These are phyloP conservation scores for Cryptococcus jaspeensis DNA, from an alignment of 1,284 basidiomycete genomes.

Conservation along the genomic window DNA sequence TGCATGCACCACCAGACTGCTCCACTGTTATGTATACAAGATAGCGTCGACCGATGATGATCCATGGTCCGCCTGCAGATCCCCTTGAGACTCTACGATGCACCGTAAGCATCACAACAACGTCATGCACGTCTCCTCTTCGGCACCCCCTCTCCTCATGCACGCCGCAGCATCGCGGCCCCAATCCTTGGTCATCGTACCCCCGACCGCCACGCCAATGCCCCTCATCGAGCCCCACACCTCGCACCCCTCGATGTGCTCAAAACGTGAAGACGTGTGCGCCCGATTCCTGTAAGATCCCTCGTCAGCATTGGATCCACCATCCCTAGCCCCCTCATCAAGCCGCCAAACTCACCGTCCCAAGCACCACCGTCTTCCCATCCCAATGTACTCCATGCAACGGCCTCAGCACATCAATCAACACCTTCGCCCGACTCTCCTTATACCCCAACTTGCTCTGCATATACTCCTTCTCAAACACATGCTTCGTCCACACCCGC, in stretches of 20 bases:
- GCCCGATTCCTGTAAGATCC: not conserved
- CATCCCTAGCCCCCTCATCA: not conserved
- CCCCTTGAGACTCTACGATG: no score
- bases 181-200: no score
- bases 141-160: no score
- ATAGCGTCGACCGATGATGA: no score
- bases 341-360: not conserved
- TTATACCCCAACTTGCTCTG: not conserved
- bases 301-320: not conserved
- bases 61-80: no score
- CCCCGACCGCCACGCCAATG: no score
- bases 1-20: no score
- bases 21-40: no score
- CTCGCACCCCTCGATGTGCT: no score
- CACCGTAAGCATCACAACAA: not conserved
- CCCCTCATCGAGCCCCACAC: no score
- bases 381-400: not conserved
- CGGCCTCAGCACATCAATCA: not conserved
- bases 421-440: not conserved
- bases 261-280: constrained; percentile 1
- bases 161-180: no score
- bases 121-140: not conserved
- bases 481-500: not conserved
- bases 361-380: not conserved
- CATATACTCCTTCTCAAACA: not conserved